phyloP scores from a whole-genome alignment of 352 stramenopile genomes.

The Plasmopara halstedii region DNA sequence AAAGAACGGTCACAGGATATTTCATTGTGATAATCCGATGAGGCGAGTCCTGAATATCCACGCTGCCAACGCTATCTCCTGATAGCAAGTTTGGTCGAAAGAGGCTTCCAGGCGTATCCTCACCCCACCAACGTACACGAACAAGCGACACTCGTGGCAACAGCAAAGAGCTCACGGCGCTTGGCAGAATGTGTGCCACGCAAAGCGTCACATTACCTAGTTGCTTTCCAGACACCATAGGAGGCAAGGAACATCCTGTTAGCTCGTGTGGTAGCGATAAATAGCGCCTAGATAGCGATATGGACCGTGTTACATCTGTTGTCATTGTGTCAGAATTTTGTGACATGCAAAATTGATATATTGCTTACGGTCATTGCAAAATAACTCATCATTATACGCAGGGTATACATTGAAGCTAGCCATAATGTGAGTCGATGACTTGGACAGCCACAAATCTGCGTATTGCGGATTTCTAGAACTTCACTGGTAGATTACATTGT shows the following conservation, averaged over 20 bases:
- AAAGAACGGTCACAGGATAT: slow-evolving; percentile 31
- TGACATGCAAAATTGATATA: background rate
- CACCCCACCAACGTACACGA: slow-evolving; percentile 52
- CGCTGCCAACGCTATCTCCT: background rate
- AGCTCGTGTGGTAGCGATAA: slow-evolving; percentile 28
- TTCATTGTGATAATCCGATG: slow-evolving; percentile 32
- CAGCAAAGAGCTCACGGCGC: slow-evolving; percentile 16
- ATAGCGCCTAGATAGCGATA: slow-evolving; percentile 25
- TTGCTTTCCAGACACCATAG: slow-evolving; percentile 23
- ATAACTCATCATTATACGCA: too few relatives aligned
- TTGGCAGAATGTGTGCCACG: slow-evolving; percentile 33
- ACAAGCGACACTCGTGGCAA: slow-evolving; percentile 35
- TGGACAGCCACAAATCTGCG: too few relatives aligned
- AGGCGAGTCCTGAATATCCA: background rate
- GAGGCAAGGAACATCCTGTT: slow-evolving; percentile 30
- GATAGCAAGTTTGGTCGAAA: slow-evolving; percentile 31
- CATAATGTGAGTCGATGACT: too few relatives aligned
- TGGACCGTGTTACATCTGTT: background rate
- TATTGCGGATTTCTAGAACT: too few relatives aligned
- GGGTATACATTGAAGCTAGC: too few relatives aligned
- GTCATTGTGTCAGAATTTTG: background rate
- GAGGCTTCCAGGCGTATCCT: slow-evolving; percentile 33
- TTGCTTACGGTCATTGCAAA: too few relatives aligned
- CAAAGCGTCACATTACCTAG: slow-evolving; percentile 28
- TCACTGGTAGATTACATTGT: too few relatives aligned